These are phyloP conservation scores for Pseudocercospora fuligena DNA, from an alignment of 2,329 filamentous ascomycete species.

Conservation along the genomic window DNA sequence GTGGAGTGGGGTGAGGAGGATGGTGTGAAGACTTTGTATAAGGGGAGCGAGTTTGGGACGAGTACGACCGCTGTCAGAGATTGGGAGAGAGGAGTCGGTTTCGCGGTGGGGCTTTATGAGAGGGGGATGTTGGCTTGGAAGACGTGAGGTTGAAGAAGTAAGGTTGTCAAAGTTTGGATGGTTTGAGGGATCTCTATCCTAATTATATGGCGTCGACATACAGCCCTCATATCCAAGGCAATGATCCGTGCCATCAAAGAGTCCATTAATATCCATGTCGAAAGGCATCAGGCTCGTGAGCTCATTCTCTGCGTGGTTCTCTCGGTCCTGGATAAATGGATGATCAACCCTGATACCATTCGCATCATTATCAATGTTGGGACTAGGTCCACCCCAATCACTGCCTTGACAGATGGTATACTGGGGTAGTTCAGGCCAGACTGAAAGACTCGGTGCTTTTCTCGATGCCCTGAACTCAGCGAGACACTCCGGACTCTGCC, in stretches of 20 bases:
- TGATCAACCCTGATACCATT: no score
- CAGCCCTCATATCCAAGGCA: no score
- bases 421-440: background rate
- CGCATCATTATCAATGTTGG: background rate
- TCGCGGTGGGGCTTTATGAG: conserved; percentile 49
- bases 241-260: background rate
- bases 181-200: no score
- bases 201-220: no score
- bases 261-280: background rate
- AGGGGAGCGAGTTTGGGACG: conserved; percentile 44
- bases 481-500: background rate
- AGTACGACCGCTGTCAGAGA: conserved; percentile 47
- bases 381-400: background rate
- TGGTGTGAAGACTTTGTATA: conserved; percentile 44
- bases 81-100: conserved; percentile 39
- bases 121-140: conserved; percentile 46
- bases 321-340: background rate
- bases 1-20: conserved; percentile 46
- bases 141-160: conserved; percentile 22
- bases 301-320: background rate
- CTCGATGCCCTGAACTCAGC: background rate
- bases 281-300: background rate
- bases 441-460: background rate
- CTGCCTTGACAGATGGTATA: background rate
- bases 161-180: no score